Evolutionary conservation across 1,284 basidiomycete species (phyloP).

Genomic region (Anthracocystis panici-leucophaei): DNA sequence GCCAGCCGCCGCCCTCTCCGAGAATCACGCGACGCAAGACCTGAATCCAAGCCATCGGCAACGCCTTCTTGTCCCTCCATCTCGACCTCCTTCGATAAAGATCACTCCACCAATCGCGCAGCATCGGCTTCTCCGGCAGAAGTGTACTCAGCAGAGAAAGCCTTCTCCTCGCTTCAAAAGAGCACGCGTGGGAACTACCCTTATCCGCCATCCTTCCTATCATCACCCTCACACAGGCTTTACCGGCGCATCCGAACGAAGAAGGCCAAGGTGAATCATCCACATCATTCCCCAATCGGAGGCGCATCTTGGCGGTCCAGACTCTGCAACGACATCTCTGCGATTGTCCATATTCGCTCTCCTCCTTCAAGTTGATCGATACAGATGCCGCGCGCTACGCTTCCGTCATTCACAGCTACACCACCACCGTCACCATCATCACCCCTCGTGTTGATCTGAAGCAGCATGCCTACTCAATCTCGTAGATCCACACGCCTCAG

Average conservation of each 20-base stretch:
- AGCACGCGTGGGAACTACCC: background rate
- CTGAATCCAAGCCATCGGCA: conserved; percentile 5
- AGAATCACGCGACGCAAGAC: conserved; percentile 40
- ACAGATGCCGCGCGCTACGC: conserved; percentile 35
- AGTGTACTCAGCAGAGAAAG: too few relatives aligned
- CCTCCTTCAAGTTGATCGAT: background rate
- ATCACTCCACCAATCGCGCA: conserved; percentile 10
- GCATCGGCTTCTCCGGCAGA: conserved; percentile 11
- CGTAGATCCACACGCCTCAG: conserved; percentile 48
- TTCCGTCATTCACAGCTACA: conserved; percentile 6
- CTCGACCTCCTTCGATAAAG: conserved; percentile 6
- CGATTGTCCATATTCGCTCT: background rate
- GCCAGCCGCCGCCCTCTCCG: conserved; percentile 4
- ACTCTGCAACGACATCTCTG: background rate
- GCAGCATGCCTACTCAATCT: conserved; percentile 31
- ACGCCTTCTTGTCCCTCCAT: conserved; percentile 34
- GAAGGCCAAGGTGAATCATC: background rate
- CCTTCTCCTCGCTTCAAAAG: background rate
- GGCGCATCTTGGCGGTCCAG: background rate
- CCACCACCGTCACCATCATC: conserved; percentile 7
- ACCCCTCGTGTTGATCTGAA: conserved; percentile 13
- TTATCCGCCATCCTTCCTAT: background rate
- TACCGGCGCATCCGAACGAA: background rate
- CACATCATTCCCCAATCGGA: background rate
- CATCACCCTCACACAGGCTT: background rate